These are phyloP conservation scores for Mycena leptocephala DNA, from an alignment of 768 basidiomycete genomes.

Conservation along the genomic window DNA sequence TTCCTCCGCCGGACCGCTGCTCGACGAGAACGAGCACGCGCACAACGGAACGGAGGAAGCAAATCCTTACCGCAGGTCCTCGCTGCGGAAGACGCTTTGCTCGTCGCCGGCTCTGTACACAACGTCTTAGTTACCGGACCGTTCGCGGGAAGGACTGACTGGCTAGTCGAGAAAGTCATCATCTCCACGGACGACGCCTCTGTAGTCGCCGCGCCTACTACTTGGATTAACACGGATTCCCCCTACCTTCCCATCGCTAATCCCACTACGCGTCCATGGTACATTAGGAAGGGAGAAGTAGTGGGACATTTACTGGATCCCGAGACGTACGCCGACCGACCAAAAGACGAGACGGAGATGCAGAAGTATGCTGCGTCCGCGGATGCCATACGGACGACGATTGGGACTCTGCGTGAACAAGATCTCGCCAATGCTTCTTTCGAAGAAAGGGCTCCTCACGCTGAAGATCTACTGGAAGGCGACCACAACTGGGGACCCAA, in stretches of 20 bases:
- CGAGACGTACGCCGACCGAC: neutral
- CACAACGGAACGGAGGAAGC: neutral
- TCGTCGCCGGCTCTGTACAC: neutral
- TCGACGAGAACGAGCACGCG: neutral
- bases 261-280: slow-evolving; percentile 17
- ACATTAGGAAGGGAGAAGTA: slow-evolving; percentile 29
- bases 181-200: slow-evolving; percentile 22
- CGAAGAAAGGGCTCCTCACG: neutral
- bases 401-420: neutral
- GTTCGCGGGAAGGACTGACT: slow-evolving; percentile 15
- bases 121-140: slow-evolving; percentile 15
- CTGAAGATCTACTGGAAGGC: neutral
- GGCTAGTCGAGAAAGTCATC: slow-evolving; percentile 37
- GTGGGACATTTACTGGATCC: slow-evolving; percentile 31
- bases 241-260: slow-evolving; percentile 37
- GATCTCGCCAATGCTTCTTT: neutral
- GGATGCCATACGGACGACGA: slow-evolving; percentile 5
- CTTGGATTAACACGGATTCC: slow-evolving; percentile 23
- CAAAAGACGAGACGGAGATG: neutral
- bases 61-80: neutral
- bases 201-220: slow-evolving; percentile 31
- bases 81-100: no score
- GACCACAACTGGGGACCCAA: slow-evolving; percentile 42
- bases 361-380: neutral
- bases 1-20: neutral